Evolutionary conservation across 805 yeast species (phyloP).

Genomic region (Yarrowia hollandica): DNA sequence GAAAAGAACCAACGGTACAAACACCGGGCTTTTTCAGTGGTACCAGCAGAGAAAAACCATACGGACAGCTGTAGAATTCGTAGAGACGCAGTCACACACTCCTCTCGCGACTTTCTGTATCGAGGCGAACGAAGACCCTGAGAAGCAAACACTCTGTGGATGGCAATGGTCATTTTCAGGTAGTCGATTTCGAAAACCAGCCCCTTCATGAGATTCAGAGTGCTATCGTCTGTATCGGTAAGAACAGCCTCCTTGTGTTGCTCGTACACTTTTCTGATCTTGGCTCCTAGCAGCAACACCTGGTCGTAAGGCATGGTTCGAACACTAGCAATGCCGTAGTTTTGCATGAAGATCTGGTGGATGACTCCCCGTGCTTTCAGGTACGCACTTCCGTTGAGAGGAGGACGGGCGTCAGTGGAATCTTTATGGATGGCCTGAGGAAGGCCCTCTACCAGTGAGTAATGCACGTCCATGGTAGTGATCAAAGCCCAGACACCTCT

Average conservation of each 20-base stretch:
- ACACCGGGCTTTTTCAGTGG: conserved; percentile 7
- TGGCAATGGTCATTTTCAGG: conserved; percentile 37
- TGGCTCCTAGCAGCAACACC: conserved; percentile 36
- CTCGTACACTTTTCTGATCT: conserved; percentile 36
- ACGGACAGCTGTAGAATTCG: conserved; percentile 16
- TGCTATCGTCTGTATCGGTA: conserved; percentile 32
- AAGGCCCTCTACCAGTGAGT: conserved; percentile 39
- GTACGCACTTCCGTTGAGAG: conserved; percentile 36
- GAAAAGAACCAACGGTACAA: conserved; percentile 28
- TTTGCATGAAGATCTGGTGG: conserved; percentile 32
- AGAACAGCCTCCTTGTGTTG: conserved; percentile 34
- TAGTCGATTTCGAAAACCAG: conserved; percentile 38
- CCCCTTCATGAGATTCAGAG: conserved; percentile 37
- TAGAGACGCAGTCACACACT: conserved; percentile 23
- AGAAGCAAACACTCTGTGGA: conserved; percentile 36
- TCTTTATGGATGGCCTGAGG: conserved; percentile 37
- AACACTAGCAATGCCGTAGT: conserved; percentile 33
- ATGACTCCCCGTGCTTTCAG: conserved; percentile 34
- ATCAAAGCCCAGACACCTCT: conserved; percentile 38
- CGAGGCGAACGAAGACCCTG: conserved; percentile 21
- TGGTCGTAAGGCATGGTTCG: conserved; percentile 35
- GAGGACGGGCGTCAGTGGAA: conserved; percentile 38
- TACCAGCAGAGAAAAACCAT: conserved; percentile 27
- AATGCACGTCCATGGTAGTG: conserved; percentile 35
- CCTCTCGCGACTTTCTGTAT: conserved; percentile 30